Evolutionary conservation across 371 early-diverging fungal species (phyloP).

Genomic region (Rhizopus sp.): DNA sequence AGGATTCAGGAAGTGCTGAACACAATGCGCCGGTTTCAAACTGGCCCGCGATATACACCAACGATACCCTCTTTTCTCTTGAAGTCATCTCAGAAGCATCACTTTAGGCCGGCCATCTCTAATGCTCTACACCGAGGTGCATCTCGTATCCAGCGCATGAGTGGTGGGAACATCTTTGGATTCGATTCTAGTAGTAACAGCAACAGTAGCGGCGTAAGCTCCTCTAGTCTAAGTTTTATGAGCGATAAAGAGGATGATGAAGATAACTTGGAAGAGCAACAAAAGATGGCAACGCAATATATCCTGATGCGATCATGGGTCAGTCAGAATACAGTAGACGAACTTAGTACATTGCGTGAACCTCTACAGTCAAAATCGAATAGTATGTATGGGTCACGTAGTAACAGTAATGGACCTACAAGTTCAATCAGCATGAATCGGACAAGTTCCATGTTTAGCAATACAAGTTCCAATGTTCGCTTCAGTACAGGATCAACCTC

Average conservation of each 20-base stretch:
- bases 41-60: slow-evolving; percentile 63
- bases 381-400: slow-evolving; percentile 58
- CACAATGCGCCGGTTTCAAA: slow-evolving; percentile 58
- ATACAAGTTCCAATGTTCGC: slow-evolving; percentile 20
- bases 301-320: slow-evolving; percentile 62
- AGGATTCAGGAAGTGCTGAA: slow-evolving; percentile 55
- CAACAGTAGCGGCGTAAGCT: slow-evolving; percentile 4
- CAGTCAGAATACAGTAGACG: slow-evolving; percentile 75
- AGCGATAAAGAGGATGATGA: slow-evolving; percentile 30
- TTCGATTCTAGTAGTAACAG: slow-evolving; percentile 13
- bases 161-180: slow-evolving; percentile 47
- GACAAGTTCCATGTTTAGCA: slow-evolving; percentile 35
- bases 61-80: slow-evolving; percentile 52
- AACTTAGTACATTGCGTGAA: slow-evolving; percentile 68
- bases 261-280: slow-evolving; percentile 46
- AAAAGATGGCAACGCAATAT: slow-evolving; percentile 66
- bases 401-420: slow-evolving; percentile 28
- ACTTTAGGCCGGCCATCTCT: slow-evolving; percentile 55
- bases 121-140: slow-evolving; percentile 58
- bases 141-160: slow-evolving; percentile 48
- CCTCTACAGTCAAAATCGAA: slow-evolving; percentile 43
- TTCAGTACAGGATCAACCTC: slow-evolving; percentile 29
- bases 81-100: slow-evolving; percentile 60
- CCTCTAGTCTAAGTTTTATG: not conserved
- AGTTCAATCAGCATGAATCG: slow-evolving; percentile 24